Conservation (phyloP, 257 asterid species). For the Solanum sejunctum region DNA sequence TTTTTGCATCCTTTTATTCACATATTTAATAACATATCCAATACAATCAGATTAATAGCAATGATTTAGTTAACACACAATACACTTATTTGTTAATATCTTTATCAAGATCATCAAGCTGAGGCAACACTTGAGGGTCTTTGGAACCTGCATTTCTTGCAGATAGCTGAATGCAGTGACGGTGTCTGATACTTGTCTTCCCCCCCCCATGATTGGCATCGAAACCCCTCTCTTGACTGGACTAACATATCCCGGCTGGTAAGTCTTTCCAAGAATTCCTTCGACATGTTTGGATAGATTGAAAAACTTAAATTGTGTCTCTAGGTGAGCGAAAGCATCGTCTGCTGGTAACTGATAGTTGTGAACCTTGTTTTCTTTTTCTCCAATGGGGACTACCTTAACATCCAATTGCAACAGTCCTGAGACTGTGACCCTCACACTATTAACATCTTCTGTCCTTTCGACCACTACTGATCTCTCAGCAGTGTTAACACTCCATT, state of each 20-base stretch:
- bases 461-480: constrained; percentile 32
- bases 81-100: neutral
- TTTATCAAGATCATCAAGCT: neutral
- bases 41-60: neutral
- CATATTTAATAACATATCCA: neutral
- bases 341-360: constrained; percentile 38
- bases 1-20: neutral
- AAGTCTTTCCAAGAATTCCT: constrained; percentile 55
- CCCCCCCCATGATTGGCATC: constrained; percentile 69
- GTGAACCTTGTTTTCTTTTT: constrained; percentile 41
- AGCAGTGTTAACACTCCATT: constrained; percentile 24
- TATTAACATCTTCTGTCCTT: constrained; percentile 54
- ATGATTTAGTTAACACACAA: neutral
- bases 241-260: constrained; percentile 41
- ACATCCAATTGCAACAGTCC: constrained; percentile 34
- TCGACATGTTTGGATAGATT: constrained; percentile 32
- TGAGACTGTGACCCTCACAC: constrained; percentile 22
- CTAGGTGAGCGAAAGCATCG: constrained; percentile 54
- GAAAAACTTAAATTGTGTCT: constrained; percentile 49
- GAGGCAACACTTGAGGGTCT: constrained; percentile 26
- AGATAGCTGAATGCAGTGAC: constrained; percentile 36
- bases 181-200: constrained; percentile 56
- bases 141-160: constrained; percentile 41
- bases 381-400: constrained; percentile 41
- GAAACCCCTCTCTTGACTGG: constrained; percentile 58